Evolutionary conservation across 176 grass and related monocot genomes (phyloP).

Genomic region (Puya raimondii): DNA sequence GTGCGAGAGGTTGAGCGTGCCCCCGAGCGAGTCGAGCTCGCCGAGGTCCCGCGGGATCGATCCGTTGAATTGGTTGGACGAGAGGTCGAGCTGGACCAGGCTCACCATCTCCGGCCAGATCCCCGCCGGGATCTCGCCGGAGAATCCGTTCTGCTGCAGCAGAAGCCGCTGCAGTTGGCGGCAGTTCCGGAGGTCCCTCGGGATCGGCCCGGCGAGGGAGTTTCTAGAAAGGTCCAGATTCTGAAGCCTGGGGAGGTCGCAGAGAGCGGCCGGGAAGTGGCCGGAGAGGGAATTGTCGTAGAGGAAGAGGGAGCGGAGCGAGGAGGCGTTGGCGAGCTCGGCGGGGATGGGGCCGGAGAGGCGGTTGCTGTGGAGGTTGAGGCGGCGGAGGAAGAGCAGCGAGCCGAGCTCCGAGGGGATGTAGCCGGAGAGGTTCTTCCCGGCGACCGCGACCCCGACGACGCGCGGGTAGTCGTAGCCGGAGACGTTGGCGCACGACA

Average conservation of each 20-base stretch:
- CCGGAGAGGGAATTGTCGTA: conserved; percentile 68
- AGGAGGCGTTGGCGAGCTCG: conserved; percentile 65
- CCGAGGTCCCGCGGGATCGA: conserved; percentile 52
- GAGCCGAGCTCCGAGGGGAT: conserved; percentile 75
- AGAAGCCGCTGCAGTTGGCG: conserved; percentile 49
- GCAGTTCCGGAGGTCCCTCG: conserved; percentile 37
- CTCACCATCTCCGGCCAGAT: conserved; percentile 41
- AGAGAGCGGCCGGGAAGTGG: conserved; percentile 39
- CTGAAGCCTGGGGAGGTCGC: conserved; percentile 49
- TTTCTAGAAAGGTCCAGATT: conserved; percentile 75
- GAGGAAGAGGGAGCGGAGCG: conserved; percentile 77
- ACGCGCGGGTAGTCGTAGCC: conserved; percentile 31
- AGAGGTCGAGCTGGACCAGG: conserved; percentile 72
- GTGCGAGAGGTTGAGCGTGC: conserved; percentile 58
- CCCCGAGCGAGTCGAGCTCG: conserved; percentile 39
- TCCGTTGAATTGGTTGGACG: conserved; percentile 46
- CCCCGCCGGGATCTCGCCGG: conserved; percentile 28
- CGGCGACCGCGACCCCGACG: conserved; percentile 58
- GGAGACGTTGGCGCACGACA: conserved; percentile 60
- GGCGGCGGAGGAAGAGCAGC: conserved; percentile 76
- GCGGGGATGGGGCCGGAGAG: conserved; percentile 40
- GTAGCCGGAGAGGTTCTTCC: conserved; percentile 78
- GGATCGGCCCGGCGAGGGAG: conserved; percentile 33
- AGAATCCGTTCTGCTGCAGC: conserved; percentile 26
- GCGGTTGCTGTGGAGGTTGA: conserved; percentile 79